phyloP scores from a whole-genome alignment of 2,329 filamentous ascomycete species.

The Paraconiothyrium brasiliense region DNA sequence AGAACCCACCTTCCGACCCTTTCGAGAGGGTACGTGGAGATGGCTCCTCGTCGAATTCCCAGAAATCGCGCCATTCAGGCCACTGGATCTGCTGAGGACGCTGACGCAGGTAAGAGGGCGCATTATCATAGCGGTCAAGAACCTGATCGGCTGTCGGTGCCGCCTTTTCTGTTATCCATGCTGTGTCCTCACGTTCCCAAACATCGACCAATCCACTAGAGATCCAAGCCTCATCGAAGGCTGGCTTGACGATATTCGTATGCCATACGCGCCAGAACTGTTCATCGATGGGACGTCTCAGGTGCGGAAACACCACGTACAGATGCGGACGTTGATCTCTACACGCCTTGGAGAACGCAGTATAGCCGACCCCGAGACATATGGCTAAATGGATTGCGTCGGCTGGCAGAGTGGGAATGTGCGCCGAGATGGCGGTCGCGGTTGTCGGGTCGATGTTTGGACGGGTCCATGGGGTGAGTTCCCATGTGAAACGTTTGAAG shows the following conservation, averaged over 20 bases:
- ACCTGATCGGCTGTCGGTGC: slow-evolving; percentile 14
- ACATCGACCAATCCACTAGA: slow-evolving; percentile 17
- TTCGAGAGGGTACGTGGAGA: not conserved
- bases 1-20: slow-evolving; percentile 17
- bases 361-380: slow-evolving; percentile 23
- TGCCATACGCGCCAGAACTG: slow-evolving; percentile 31
- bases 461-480: slow-evolving; percentile 31
- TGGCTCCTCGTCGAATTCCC: not conserved
- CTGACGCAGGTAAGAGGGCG: not conserved
- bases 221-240: slow-evolving; percentile 31
- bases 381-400: slow-evolving; percentile 18
- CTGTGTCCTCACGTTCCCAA: slow-evolving; percentile 1
- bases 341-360: not conserved
- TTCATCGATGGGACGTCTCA: slow-evolving; percentile 5
- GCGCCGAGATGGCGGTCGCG: slow-evolving; percentile 18
- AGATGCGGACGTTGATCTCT: slow-evolving; percentile 18
- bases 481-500: slow-evolving; percentile 32
- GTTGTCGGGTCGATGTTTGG: not conserved
- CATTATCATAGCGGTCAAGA: slow-evolving; percentile 12
- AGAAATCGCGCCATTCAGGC: slow-evolving; percentile 22
- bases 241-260: slow-evolving; percentile 30
- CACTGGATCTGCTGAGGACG: slow-evolving; percentile 15
- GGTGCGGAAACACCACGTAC: slow-evolving; percentile 32
- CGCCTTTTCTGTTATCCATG: slow-evolving; percentile 11
- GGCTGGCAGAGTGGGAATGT: not conserved